Evolutionary conservation across 73 alveolate species (phyloP).

Genomic region (Blepharisma stoltei): DNA sequence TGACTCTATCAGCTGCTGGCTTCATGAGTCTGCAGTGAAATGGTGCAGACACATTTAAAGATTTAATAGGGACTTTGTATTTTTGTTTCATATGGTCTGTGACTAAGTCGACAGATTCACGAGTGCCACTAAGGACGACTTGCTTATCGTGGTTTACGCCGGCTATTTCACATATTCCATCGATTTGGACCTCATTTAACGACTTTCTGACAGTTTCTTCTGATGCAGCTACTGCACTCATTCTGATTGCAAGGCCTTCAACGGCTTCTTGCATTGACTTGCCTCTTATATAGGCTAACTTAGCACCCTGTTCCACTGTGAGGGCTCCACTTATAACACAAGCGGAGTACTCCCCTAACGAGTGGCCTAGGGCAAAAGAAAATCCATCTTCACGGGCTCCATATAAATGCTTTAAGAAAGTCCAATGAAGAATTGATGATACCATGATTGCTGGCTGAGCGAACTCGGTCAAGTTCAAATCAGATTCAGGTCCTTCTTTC

Average conservation of each 20-base stretch:
- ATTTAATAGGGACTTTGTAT: constrained; percentile 9
- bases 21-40: constrained; percentile 13
- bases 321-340: not conserved
- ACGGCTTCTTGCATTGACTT: constrained; percentile 24
- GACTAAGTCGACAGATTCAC: constrained; percentile 6
- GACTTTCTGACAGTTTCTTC: constrained; percentile 3
- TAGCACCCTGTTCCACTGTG: not conserved
- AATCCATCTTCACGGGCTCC: not conserved
- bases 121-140: constrained; percentile 17
- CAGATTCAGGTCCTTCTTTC: constrained; percentile 21
- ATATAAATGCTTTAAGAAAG: not conserved
- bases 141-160: constrained; percentile 10
- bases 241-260: not conserved
- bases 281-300: constrained; percentile 13
- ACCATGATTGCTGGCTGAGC: constrained; percentile 29
- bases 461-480: not conserved
- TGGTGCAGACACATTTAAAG: constrained; percentile 18
- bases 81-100: not conserved
- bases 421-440: not conserved
- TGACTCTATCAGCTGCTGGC: constrained; percentile 13
- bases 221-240: not conserved
- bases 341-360: constrained; percentile 21
- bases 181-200: not conserved
- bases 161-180: not conserved
- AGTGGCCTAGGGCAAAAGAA: constrained; percentile 24